Base-by-base conservation (phyloP, 257 asterid species). In the Henckelia pumila region DNA sequence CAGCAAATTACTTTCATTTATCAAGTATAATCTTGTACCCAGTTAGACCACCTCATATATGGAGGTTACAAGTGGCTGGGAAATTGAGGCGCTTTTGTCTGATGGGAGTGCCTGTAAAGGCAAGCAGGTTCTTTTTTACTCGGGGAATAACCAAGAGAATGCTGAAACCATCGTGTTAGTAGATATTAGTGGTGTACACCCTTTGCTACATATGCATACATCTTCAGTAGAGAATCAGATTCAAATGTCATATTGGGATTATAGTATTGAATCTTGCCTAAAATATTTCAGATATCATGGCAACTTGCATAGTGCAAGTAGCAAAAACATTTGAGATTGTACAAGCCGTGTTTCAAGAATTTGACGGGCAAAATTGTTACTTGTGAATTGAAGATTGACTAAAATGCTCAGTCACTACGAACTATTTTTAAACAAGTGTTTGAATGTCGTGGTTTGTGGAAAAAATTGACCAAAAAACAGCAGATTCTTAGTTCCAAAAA, bases 1-100 rank as follows among this genome's bases (percentile, higher is more conserved):
- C 5, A 1, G 30, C 30, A 6, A 30, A 32, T 47, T 49, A 16
- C 19, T 13, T 70, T 61, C 29, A 50, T 50, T 29, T 23, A 28
- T 61, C 75, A 33, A 62, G 55, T 21, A 47, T 16, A 2, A 23
- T 28, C 63, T 30, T 23, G 63, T 52, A 47, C 25, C 37, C 64
- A 59, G 8, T 62, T 52, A 35, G 65, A 71, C 70, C 70, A 71
- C 70, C 70, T 63, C 55, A 3, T 47, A 47, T 47, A 14, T 16
- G 55, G 3, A 13, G 58, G 16, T 61, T 7, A 17, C 33, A 2
- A 26, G 61, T 25, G 32, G 35, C 7, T 26, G 37, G 61, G 20
- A 8, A 29, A 49, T 64, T 68, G 75, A 69, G 67, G 71, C 64
- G 67, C 33, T 67, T 56, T 74, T 74, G 72, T 55, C 70, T 55